Conservation (phyloP, 164 flowering plant genomes). For the Echeveria elegans region DNA sequence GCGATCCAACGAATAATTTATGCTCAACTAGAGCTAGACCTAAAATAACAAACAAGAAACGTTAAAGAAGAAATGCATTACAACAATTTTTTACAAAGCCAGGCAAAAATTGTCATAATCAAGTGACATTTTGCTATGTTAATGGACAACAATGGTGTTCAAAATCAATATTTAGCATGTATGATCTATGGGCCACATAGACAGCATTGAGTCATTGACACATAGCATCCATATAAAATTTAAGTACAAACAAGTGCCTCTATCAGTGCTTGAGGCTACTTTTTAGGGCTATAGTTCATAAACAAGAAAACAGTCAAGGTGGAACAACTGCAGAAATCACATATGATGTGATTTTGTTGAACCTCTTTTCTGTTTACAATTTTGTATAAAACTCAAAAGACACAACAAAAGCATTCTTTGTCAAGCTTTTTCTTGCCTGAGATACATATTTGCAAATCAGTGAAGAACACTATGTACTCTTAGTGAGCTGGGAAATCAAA, state of each 20-base stretch:
- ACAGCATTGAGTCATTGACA: background rate
- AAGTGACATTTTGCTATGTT: background rate
- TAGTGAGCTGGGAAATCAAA: background rate
- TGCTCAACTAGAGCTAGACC: conserved; percentile 68
- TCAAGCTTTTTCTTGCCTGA: too few relatives aligned
- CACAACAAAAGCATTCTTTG: too few relatives aligned
- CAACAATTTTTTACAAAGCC: background rate
- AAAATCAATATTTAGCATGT: background rate
- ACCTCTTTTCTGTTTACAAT: too few relatives aligned
- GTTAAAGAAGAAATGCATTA: conserved; percentile 1
- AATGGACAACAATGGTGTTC: background rate
- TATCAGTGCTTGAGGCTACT: too few relatives aligned
- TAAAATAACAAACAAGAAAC: conserved; percentile 13
- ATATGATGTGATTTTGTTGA: too few relatives aligned
- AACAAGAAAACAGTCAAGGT: too few relatives aligned
- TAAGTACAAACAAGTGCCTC: too few relatives aligned
- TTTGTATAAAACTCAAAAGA: too few relatives aligned
- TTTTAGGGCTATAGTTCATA: too few relatives aligned
- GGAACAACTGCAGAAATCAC: too few relatives aligned
- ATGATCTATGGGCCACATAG: too few relatives aligned
- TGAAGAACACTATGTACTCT: background rate
- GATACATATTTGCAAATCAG: background rate
- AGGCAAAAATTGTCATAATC: background rate
- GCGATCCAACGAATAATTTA: conserved; percentile 91
- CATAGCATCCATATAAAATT: too few relatives aligned